Conservation (phyloP, 2,329 filamentous ascomycete species). For the Botrytis fragariae region DNA sequence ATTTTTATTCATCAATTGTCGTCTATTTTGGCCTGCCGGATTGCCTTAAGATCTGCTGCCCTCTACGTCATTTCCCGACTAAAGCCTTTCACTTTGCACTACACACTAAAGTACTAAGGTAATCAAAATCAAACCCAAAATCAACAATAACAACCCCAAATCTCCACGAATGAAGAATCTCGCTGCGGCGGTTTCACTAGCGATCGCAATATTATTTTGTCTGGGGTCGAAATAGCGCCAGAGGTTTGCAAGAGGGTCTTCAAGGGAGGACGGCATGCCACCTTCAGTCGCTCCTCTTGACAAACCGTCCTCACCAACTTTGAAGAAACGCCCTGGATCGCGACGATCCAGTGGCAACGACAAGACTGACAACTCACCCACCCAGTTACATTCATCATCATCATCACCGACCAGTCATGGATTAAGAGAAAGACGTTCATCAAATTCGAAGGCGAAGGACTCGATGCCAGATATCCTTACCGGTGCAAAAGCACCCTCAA, state of each 20-base stretch:
- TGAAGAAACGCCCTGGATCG: conserved; percentile 27
- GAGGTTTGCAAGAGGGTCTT: conserved; percentile 16
- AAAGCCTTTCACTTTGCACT: conserved; percentile 13
- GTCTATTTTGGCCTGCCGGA: conserved; percentile 12
- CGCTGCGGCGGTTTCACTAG: conserved; percentile 14
- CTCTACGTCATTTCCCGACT: conserved; percentile 15
- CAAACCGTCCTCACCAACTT: conserved; percentile 30
- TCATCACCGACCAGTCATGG: conserved; percentile 34
- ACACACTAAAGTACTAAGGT: neutral
- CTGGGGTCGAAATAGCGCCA: conserved; percentile 22
- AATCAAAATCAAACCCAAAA: conserved; percentile 11
- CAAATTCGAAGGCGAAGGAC: conserved; percentile 27
- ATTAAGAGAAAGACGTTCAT: conserved; percentile 25
- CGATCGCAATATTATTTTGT: conserved; percentile 17
- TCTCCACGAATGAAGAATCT: conserved; percentile 20
- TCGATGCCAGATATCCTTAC: conserved; percentile 30
- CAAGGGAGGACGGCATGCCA: conserved; percentile 33
- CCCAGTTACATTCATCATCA: conserved; percentile 23
- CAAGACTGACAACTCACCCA: conserved; percentile 22
- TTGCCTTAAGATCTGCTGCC: conserved; percentile 5
- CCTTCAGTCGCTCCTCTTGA: conserved; percentile 38
- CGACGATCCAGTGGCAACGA: conserved; percentile 31
- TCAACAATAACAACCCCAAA: neutral
- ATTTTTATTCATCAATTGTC: neutral
- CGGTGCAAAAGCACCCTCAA: conserved; percentile 29